These are phyloP conservation scores for Myxozyma lipomycoides DNA, from an alignment of 805 yeast genomes.

Conservation along the genomic window DNA sequence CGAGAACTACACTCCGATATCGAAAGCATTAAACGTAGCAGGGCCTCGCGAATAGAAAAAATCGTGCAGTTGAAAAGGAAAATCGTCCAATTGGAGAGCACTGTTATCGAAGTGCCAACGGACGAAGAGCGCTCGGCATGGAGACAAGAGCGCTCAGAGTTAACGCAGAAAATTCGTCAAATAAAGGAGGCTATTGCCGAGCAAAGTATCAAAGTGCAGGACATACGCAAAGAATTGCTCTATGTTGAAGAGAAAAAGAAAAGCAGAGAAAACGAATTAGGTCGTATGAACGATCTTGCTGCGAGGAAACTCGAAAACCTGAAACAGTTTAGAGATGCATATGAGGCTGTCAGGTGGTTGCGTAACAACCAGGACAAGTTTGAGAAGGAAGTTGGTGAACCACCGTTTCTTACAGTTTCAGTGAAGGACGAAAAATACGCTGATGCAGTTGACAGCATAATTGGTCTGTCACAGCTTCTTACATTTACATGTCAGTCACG, in stretches of 20 bases:
- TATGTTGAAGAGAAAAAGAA: not conserved
- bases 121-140: not conserved
- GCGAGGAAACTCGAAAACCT: constrained; percentile 25
- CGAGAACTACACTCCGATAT: not conserved
- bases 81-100: not conserved
- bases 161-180: not conserved
- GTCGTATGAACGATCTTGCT: not conserved
- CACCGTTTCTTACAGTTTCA: constrained; percentile 65
- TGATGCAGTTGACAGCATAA: constrained; percentile 53
- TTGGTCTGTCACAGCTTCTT: constrained; percentile 50
- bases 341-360: constrained; percentile 44
- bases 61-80: not conserved
- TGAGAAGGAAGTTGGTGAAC: constrained; percentile 54
- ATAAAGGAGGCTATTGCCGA: not conserved
- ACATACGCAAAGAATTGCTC: not conserved
- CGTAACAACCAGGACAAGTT: constrained; percentile 42
- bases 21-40: not conserved
- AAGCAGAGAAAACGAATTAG: not conserved
- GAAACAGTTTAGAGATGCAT: constrained; percentile 35
- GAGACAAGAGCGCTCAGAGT: not conserved
- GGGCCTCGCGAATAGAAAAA: not conserved
- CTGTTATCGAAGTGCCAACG: not conserved
- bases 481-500: constrained; percentile 61
- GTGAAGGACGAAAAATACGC: constrained; percentile 51
- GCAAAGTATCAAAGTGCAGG: not conserved